Evolutionary conservation across 306 rosid species (phyloP), one percentile per base, ranked within the genome.

Genomic region (Glycine tomentella): DNA sequence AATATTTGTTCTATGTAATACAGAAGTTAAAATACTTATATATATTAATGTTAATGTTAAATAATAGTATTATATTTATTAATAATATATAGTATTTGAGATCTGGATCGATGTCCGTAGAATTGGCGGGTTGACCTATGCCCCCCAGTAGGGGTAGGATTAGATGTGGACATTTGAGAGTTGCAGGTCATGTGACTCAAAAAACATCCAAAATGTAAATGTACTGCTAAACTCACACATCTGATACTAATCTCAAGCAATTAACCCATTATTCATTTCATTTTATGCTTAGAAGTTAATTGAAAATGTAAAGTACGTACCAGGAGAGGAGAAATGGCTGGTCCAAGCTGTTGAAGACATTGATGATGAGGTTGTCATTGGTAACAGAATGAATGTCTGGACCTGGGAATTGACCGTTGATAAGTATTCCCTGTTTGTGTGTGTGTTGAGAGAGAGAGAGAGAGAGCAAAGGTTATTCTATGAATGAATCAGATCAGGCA

Each of bases 401-500:
- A 57, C 98, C 98, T 14, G 98, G 98, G 79, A 95, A 95, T 81
- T 95, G 97, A 1, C 98, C 98, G 33, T 95, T 91, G 85, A 95
- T 92, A 3, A 95, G 97, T 75, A 95, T 91, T 73, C 98, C 98
- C 98, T 94, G 83, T 56, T 5, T 20, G 20, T 20, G 20, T 20
- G 20, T 20, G 20, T 20, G 20, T 20, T 42, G 9, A 4, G 45
- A 4, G 45, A 4, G 45, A 4, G 9, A 4, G 45, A 4, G 45
- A 4, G 45, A 4, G 45, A 42, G 46, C 44, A 34, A 34, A 34
- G 38, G 38, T 34, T 3, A 34, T 3, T 25, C 2, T 25, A 4
- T 40, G 44, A 40, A 40, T 4, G 6, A 40, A 40, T 40, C 44
- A 40, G 44, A 40, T 40, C 31, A 1, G 2, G 31, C 31, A 25